Base-by-base conservation (phyloP, 2,329 filamentous ascomycete genomes). In the Pestalotiopsis sp. region DNA sequence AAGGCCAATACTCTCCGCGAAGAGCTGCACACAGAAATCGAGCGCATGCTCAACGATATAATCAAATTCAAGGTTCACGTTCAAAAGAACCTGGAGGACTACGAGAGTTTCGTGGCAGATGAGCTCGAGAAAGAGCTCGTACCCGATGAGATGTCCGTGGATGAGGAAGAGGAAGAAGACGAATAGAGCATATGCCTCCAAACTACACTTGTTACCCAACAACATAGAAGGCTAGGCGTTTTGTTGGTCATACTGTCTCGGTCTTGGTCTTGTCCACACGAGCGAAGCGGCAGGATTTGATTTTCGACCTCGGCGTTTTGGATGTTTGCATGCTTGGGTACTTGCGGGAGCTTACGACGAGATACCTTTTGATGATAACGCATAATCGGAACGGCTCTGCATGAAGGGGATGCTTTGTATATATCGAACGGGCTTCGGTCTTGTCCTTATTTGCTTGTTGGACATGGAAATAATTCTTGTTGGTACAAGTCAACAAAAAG, bases 41-140 rank as follows among this genome's bases (percentile, higher is more conserved):
- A 98, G 83, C 92, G 91, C 75, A 97, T 98, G 89, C 84, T 99
- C 70, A 97, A 98, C 82, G 95, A 98, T 78, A 92, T 98, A 71
- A 97, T 98, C 84, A 95, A 97, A 77, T 98, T 99, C 89, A 99
- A 99, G 84, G 93, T 99, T 72, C 95, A 98, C 77, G 87, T 99
- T 65, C 96, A 99, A 81, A 95, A 94, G 83, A 92, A 90, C 69
- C 84, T 99, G 67, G 95, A 98, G 78, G 94, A 96, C 76, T 98
- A 97, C 79, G 96, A 99, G 82, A 90, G 91, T 68, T 97, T 98
- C 78, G 94, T 98, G 6, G 91, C 93, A 2, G 93, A 97, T 73
- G 95, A 98, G 82, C 90, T 98, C n/a, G 94, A 97, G 83, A 89
- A 91, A 77, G 92, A 95, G 81, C 83, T 94, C 25, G 89, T 90